Percentiles rank a stretch among this genome's conserved stretches.
These are phyloP conservation scores for Moelleriella libera DNA, from an alignment of 2,329 filamentous ascomycete species.

Conservation along the genomic window DNA sequence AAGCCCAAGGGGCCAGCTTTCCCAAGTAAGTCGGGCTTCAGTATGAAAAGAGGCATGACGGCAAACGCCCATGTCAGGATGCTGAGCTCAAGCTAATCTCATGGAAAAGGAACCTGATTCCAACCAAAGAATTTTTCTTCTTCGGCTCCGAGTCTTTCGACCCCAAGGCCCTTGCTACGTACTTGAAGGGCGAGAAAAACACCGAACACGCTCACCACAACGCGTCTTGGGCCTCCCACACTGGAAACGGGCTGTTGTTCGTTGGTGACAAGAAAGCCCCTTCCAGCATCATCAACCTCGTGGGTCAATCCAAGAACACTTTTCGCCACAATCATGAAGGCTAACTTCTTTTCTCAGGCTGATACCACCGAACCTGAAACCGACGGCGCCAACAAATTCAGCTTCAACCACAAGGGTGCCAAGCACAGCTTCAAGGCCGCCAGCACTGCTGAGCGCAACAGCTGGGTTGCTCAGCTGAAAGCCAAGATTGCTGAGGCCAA, in stretches of 20 bases:
- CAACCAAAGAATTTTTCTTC: conserved; percentile 90
- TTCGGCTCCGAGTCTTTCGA: conserved; percentile 63
- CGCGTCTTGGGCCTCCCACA: conserved; percentile 81
- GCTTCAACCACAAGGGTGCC: conserved; percentile 70
- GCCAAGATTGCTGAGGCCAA: conserved; percentile 74
- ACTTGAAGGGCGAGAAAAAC: conserved; percentile 81
- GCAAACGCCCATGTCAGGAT: too few species aligned
- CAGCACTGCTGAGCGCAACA: conserved; percentile 65
- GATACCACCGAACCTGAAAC: conserved; percentile 57
- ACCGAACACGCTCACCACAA: conserved; percentile 60
- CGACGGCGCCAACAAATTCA: conserved; percentile 70
- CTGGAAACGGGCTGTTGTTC: conserved; percentile 90
- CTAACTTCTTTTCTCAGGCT: conserved; percentile 22
- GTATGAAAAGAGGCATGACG: too few species aligned
- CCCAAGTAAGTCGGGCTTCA: conserved; percentile 59
- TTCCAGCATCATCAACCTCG: conserved; percentile 71
- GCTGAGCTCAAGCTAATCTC: too few species aligned
- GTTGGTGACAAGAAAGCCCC: conserved; percentile 76
- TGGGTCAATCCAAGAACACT: conserved; percentile 28
- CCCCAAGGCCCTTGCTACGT: conserved; percentile 57
- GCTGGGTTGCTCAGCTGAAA: conserved; percentile 81
- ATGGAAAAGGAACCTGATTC: conserved; percentile 59
- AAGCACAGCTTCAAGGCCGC: conserved; percentile 90
- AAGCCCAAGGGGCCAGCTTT: conserved; percentile 65
- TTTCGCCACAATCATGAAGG: not conserved